Base-by-base conservation (phyloP, 495 filamentous ascomycete genomes). In the Penicillium waksmanii region DNA sequence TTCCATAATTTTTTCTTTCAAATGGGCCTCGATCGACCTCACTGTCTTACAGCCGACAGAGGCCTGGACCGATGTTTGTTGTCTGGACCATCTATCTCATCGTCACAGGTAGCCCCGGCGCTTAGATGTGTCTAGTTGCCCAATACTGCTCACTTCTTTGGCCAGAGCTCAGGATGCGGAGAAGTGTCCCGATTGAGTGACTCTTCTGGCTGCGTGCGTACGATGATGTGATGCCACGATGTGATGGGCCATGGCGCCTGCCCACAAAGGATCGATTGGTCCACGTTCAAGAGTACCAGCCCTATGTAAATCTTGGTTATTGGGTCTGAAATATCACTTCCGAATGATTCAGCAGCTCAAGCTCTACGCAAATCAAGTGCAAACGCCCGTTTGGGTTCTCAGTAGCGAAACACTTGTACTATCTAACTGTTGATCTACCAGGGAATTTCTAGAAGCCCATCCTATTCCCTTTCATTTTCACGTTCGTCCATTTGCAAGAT, bases 51-150 rank as follows among this genome's bases (percentile, higher is more conserved):
- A 48, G 46, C 10, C 46, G 19, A 48, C 21, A 48, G 46, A 48
- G 46, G 46, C 46, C 46, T 48, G 46, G 46, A 48, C 46, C 46
- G 46, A 27, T 48, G 43, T 31, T n/a, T 48, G 46, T 13, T 23
- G 11, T 19, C 18, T 48, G 21, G 23, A 10, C 18, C 21, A 48
- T 23, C 19, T 27, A 48, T 23, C 19, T 27, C 21, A n/a, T 48
- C 18, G 12, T 27, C 46, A 13, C 46, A 48, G 15, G 21, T 48
- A 18, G 23, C 21, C 17, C 46, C 21, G 46, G 46, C 46, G 46
- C 46, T 27, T 48, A 48, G 9, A 17, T 17, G 17, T 46, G 5
- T 9, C 17, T 6, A 19, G n/a, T 46, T 17, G 18, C 42, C 18
- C 18, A 46, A 21, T 46, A 6, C 15, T n/a, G 8, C 3, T 11